Conservation (phyloP, 2,329 filamentous ascomycete species). For the Xylariales sp. region DNA sequence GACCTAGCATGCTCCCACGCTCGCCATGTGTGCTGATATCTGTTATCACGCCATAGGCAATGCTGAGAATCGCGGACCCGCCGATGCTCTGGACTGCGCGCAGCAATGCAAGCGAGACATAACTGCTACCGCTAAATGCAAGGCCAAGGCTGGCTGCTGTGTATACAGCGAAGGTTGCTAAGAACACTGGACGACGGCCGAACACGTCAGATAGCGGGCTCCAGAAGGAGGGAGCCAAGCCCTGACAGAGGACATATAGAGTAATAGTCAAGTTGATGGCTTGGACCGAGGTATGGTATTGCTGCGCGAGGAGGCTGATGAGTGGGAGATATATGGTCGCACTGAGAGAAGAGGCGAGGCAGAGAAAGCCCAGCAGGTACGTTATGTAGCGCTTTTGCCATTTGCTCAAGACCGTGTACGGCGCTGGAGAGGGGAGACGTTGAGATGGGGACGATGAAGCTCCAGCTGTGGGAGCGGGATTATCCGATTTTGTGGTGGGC, state of each 20-base stretch:
- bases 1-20: slow-evolving; percentile 10
- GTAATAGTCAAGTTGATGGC: slow-evolving; percentile 11
- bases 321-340: slow-evolving; percentile 25
- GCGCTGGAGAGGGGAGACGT: no score
- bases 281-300: slow-evolving; percentile 6
- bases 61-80: slow-evolving; percentile 1
- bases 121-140: slow-evolving; percentile 14
- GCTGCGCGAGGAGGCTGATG: slow-evolving; percentile 3
- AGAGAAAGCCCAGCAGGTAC: slow-evolving; percentile 7
- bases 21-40: slow-evolving; percentile 8
- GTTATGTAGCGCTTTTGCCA: no score
- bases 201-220: slow-evolving; percentile 4
- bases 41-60: slow-evolving; percentile 12
- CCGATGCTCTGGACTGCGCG: slow-evolving; percentile 13
- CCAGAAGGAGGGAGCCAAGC: slow-evolving; percentile 2
- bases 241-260: slow-evolving; percentile 10
- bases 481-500: no score
- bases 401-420: no score
- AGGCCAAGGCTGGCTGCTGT: slow-evolving; percentile 46
- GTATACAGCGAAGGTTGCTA: slow-evolving; percentile 38
- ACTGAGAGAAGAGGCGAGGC: slow-evolving; percentile 9
- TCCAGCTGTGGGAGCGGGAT: no score
- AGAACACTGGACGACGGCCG: slow-evolving; percentile 33
- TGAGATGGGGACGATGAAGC: no score
- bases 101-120: slow-evolving; percentile 10